Base-by-base conservation (phyloP, 2,329 filamentous ascomycete species). In the Aureobasidium sp. region DNA sequence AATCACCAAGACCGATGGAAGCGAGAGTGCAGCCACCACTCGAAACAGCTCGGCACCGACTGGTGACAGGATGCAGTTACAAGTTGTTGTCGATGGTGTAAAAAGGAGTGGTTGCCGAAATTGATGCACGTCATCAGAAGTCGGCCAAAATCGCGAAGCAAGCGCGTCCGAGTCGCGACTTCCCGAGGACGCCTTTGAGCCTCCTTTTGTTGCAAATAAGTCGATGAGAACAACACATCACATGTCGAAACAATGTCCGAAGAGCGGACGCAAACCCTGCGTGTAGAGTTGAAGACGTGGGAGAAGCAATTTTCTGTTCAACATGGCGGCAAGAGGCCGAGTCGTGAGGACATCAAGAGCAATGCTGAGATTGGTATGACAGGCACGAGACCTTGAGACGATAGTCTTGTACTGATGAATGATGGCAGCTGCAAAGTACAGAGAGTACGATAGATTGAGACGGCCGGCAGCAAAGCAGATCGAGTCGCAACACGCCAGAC, bases 281-380 rank as follows among this genome's bases (percentile, higher is more conserved):
- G 87, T n/a, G 75, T 78, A 41, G 85, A 89, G 65, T 76, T 93
- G 52, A 93, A 93, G 74, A 73, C 74, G 66, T 94, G 89, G 86
- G 90, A 94, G 71, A 84, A 79, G 65, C 77, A 82, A 7, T 93
- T 89, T 78, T 81, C 83, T 6, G 76, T 77, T 27, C 72, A 78
- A 17, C 82, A 92, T 69, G 77, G 76, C 36, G 88, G 89, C 56
- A 82, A 80, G 65, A 92, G 91, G 76, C 87, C 89, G 4, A 78
- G 81, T 55, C 82, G 88, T 62, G 82, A 85, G n/a, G 88, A 91
- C 69, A 91, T 93, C 77, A 91, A 90, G 75, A 80, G 81, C 58
- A 85, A 90, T 68, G 80, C 83, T 7, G 81, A 82, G 0, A 91
- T 92, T 68, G 87, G 88, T 90, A 81, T 44, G 58, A 29, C 29